Percentiles rank a stretch among this genome's conserved stretches.
Evolutionary conservation across 192 early-diverging fungal species (phyloP).

Genomic region (Endogone sp.): DNA sequence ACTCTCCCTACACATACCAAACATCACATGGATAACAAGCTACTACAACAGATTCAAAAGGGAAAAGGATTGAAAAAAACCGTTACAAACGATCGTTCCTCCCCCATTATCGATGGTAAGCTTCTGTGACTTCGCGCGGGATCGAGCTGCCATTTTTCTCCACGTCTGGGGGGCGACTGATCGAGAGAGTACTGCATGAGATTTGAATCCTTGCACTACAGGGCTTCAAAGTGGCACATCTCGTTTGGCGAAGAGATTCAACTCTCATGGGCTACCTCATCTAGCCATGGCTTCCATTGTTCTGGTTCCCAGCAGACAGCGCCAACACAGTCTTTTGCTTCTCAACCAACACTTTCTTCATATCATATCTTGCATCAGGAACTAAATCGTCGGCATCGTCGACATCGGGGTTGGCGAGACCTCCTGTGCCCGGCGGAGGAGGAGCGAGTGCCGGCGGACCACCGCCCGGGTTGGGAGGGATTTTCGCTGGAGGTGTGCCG

Average conservation of each 20-base stretch:
- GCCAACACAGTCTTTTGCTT: too few species aligned
- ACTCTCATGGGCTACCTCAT: too few species aligned
- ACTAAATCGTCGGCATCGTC: neutral
- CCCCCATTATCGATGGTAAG: constrained; percentile 43
- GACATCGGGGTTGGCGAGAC: constrained; percentile 24
- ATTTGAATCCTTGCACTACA: too few species aligned
- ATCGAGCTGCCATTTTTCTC: neutral
- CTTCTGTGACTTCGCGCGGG: too few species aligned
- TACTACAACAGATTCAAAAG: constrained; percentile 70
- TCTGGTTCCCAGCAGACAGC: too few species aligned
- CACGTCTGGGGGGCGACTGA: neutral
- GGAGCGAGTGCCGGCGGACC: neutral
- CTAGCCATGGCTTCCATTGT: too few species aligned
- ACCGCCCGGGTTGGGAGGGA: constrained; percentile 23
- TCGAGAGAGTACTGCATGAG: neutral
- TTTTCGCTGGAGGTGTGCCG: constrained; percentile 58
- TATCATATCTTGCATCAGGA: too few species aligned
- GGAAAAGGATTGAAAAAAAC: constrained; percentile 65
- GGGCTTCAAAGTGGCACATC: too few species aligned
- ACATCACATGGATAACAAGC: constrained; percentile 42
- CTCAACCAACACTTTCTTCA: too few species aligned
- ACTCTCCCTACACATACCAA: neutral
- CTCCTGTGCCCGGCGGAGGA: constrained; percentile 18
- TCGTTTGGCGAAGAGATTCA: too few species aligned
- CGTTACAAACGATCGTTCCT: constrained; percentile 70